Base-by-base conservation (phyloP, 768 basidiomycete genomes). In the Boletus rubroflammeus region DNA sequence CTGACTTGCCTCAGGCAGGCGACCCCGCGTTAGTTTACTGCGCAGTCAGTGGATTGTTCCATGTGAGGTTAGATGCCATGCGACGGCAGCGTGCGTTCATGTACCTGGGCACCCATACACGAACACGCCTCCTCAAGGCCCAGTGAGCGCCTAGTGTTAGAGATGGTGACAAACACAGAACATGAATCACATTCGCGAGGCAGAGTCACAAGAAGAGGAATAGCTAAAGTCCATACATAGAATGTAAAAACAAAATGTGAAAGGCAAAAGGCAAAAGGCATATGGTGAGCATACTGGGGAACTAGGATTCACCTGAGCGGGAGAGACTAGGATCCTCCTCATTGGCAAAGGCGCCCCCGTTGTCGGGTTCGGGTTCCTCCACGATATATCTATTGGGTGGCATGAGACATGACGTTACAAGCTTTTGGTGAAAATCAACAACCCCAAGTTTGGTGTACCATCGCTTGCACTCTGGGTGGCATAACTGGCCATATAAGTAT, bases 1-100 rank as follows among this genome's bases (percentile, higher is more conserved):
- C 25, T 44, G 4, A 49, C 51, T 52, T 50, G 62, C 55, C 50
- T 56, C 51, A 46, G 52, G 31, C 39, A 45, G 40, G 45, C 25
- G 48, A 55, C 53, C 53, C 60, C 55, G 29, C 54, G 45, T 43
- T 62, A 35, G 50, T 45, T 51, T 48, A 55, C 35, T 58, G 58
- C 62, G 53, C 52, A 51, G 44, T 35, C 47, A 15, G 21, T 52
- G 35, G 28, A 42, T 62, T 50, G 58, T 46, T 50, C 53, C 47
- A 43, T 47, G 34, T 49, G 35, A 57, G 40, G 36, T 28, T 17
- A 46, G 47, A 52, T 54, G 21, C 56, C 60, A 62, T 54, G 60
- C 58, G 51, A 63, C 35, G 47, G 26, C 51, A 51, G 49, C 56
- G 53, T 67, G 65, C 53, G 51, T 51, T 56, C 58, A 61, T 62